phyloP scores from a whole-genome alignment of 345 rosid genomes.

The Pelargonium nanum region DNA sequence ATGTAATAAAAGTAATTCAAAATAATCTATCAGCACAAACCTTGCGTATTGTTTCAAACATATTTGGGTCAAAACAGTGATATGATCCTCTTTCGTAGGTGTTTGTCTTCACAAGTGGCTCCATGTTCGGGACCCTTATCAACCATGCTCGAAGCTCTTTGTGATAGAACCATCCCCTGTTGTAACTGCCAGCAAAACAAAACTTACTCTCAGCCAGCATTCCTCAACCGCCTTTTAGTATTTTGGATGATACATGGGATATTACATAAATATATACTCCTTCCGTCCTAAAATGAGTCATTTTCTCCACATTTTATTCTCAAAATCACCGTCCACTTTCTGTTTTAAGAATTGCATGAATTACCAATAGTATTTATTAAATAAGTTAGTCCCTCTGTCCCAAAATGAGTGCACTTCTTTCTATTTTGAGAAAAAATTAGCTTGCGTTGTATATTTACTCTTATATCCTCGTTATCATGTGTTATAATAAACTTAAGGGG shows the following conservation, averaged over 20 bases:
- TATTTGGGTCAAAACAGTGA: constrained; percentile 73
- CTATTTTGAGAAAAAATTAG: no score
- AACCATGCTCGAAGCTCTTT: constrained; percentile 76
- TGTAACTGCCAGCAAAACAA: constrained; percentile 45
- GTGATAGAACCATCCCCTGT: constrained; percentile 90
- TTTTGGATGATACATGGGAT: no score
- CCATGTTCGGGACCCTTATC: constrained; percentile 55
- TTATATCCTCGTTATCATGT: no score
- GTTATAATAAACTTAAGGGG: no score
- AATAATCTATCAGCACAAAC: constrained; percentile 23
- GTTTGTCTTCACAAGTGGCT: constrained; percentile 73
- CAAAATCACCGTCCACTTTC: no score
- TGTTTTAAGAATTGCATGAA: no score
- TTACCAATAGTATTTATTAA: background rate
- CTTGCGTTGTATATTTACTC: no score
- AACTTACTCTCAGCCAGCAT: background rate
- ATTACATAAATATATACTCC: no score
- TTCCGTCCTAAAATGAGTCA: no score
- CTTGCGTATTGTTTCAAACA: constrained; percentile 70
- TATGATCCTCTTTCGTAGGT: constrained; percentile 77
- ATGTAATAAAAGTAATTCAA: background rate
- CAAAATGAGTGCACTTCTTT: background rate
- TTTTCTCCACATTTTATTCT: no score
- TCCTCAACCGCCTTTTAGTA: no score
- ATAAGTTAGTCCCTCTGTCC: background rate